These are phyloP conservation scores for Heliosperma pusillum DNA, from an alignment of 148 eudicot genomes.

Conservation along the genomic window DNA sequence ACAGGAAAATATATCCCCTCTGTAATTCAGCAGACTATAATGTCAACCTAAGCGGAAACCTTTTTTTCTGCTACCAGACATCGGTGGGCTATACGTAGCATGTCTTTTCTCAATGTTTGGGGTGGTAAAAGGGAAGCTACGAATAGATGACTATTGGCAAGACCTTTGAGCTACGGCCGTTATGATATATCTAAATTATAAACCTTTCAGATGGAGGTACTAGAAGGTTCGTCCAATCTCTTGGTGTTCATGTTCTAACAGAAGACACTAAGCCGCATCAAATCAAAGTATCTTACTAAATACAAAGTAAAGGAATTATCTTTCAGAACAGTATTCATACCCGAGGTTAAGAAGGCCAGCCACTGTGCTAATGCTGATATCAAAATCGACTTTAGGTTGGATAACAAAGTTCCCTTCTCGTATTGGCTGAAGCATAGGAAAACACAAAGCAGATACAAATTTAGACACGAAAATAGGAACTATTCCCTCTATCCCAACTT, in stretches of 20 bases:
- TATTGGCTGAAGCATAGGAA: conserved; percentile 58
- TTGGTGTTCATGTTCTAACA: not conserved
- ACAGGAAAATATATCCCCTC: not conserved
- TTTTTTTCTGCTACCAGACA: too few species aligned
- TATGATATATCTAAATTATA: not conserved
- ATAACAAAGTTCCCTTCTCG: conserved; percentile 93
- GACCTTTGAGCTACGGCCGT: not conserved
- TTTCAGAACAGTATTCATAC: conserved; percentile 36
- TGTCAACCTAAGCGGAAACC: conserved; percentile 2
- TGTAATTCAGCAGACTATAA: not conserved
- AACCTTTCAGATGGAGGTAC: not conserved
- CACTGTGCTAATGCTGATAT: conserved; percentile 88
- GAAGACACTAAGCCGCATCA: not conserved
- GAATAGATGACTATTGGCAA: not conserved
- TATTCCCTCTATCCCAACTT: not conserved
- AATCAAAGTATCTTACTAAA: not conserved
- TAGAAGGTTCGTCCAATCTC: not conserved
- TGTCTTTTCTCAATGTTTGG: not conserved
- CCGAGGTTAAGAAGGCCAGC: conserved; percentile 98
- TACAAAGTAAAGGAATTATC: not conserved
- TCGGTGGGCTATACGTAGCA: not conserved
- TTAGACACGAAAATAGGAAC: not conserved
- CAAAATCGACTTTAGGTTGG: conserved; percentile 99
- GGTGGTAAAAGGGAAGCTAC: not conserved
- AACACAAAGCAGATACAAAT: conserved; percentile 4